Evolutionary conservation across 2,329 filamentous ascomycete species (phyloP).

Genomic region (Aspergillus amoenus): DNA sequence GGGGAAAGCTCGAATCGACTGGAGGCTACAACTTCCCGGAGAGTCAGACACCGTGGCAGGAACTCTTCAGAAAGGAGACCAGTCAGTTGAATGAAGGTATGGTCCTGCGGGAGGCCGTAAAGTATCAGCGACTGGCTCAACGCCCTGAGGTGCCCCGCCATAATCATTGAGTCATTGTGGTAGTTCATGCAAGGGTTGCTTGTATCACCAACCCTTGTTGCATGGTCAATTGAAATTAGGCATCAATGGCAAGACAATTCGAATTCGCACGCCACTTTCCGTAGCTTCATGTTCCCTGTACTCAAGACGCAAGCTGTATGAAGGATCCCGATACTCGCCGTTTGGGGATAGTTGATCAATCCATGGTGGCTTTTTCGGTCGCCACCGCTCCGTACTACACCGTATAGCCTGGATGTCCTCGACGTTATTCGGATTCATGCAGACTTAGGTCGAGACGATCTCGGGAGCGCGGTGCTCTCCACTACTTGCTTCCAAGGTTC

Average conservation of each 20-base stretch:
- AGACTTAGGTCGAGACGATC: background rate
- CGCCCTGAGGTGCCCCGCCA: constrained; percentile 42
- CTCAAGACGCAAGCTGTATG: background rate
- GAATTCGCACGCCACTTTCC: background rate
- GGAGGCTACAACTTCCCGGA: constrained; percentile 42
- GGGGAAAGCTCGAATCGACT: constrained; percentile 36
- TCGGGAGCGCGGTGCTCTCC: background rate
- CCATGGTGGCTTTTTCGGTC: background rate
- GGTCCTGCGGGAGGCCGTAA: constrained; percentile 47
- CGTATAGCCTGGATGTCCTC: background rate
- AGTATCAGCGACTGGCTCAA: constrained; percentile 51
- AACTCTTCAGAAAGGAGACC: constrained; percentile 49
- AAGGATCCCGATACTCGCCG: background rate
- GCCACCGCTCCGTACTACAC: constrained; percentile 1
- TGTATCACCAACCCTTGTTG: background rate
- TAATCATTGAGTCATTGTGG: constrained; percentile 39
- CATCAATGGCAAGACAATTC: background rate
- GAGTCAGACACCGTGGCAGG: constrained; percentile 53
- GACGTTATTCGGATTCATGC: background rate
- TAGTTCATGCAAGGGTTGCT: constrained; percentile 2
- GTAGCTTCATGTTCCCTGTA: background rate
- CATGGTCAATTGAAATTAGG: background rate
- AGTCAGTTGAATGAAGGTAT: constrained; percentile 49
- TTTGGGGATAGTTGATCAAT: background rate
- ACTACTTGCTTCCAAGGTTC: background rate